Base-by-base conservation (phyloP, 352 stramenopile genomes). In the Globisporangium abappressorium region DNA sequence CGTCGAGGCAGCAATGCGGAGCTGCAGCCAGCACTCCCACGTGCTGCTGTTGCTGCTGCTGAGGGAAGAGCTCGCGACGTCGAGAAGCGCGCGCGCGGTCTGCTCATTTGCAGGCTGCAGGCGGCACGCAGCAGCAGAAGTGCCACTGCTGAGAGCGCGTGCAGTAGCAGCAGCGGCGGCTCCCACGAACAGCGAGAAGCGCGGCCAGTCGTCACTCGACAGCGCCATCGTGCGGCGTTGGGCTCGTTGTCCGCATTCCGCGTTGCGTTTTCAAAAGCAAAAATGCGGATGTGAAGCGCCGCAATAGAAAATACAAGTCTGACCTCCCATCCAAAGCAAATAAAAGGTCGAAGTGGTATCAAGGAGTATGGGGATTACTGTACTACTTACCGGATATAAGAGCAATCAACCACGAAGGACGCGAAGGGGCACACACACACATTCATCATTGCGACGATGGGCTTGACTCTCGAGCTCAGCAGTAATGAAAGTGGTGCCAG, bases 1-100 rank as follows among this genome's bases (percentile, higher is more conserved):
- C 28, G 56, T 64, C 64, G 30, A 11, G 12, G 14, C 5, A 51
- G 8, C 26, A 34, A 15, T 18, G 9, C 74, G 74, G 26, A 84
- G 60, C 47, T 81, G 74, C 5, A 84, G 20, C 77, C 77, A 84
- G 55, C 62, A 74, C 46, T 84, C 74, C 22, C 69, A 76, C 11
- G 72, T 79, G 41, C 70, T 62, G 5, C 30, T 20, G 22, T 9
- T 0, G 12, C 61, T 33, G 3, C 30, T 33, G 30, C 30, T 33
- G 30, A 2, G 5, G 30, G 30, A 33, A 34, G 28, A 46, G 6
- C 22, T 7, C 5, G 71, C 28, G 24, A 54, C 36, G 20, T 53
- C 41, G 9, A 49, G 43, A 15, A 71, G 70, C 43, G 43, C 47
- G 18, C 20, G 53, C 8, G 65, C 34, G n/a, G n/a, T 51, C 24